These are phyloP conservation scores for Tuber melanosporum DNA, from an alignment of 495 filamentous ascomycete genomes.

Conservation along the genomic window DNA sequence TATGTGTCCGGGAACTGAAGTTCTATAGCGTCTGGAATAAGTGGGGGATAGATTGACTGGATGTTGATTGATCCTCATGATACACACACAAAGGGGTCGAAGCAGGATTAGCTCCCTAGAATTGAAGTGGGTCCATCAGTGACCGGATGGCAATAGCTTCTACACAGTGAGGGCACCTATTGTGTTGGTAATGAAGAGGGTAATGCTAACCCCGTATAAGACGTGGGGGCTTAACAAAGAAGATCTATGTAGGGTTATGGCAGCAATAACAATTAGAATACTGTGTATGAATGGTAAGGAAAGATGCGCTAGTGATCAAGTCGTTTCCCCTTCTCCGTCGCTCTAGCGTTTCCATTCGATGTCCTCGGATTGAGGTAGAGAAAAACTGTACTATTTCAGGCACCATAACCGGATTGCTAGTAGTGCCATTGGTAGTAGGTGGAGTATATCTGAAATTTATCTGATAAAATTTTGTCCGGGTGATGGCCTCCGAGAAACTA, in stretches of 20 bases:
- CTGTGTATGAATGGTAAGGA: not conserved
- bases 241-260: not conserved
- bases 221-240: not conserved
- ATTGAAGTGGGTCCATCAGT: not conserved
- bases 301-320: not conserved
- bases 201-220: not conserved
- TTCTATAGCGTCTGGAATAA: not conserved
- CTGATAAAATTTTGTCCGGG: not conserved
- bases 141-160: not conserved
- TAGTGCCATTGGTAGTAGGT: not conserved
- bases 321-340: not conserved
- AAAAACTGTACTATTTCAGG: not conserved
- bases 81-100: not conserved
- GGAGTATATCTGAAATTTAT: not conserved
- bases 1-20: not conserved
- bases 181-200: not conserved
- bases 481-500: not conserved
- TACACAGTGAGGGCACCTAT: not conserved
- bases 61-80: not conserved
- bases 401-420: too few relatives aligned
- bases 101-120: not conserved
- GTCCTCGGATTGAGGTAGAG: not conserved
- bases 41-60: not conserved
- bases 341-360: not conserved
- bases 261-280: not conserved